A percentile compares a stretch with the other conserved stretches of the same genome.
These are phyloP conservation scores for Lipomyces mesembrius DNA, from an alignment of 805 yeast species.

Conservation along the genomic window DNA sequence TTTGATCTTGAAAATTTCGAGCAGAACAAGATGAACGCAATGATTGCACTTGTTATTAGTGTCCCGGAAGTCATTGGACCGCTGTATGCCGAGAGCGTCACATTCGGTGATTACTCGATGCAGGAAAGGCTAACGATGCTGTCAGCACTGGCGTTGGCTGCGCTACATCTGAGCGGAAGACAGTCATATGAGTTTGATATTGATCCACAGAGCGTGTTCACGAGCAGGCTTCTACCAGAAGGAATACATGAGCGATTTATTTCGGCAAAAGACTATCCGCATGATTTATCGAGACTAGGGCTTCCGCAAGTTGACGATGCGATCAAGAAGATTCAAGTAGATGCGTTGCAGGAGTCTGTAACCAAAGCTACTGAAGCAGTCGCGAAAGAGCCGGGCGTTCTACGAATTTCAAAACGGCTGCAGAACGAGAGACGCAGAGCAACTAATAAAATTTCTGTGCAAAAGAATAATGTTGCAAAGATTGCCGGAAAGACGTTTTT, in stretches of 20 bases:
- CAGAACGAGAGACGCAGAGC: constrained; percentile 25
- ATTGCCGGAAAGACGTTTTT: constrained; percentile 54
- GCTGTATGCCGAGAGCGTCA: constrained; percentile 49
- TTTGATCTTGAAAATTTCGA: constrained; percentile 66
- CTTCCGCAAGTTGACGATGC: constrained; percentile 25
- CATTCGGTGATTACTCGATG: constrained; percentile 74
- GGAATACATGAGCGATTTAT: constrained; percentile 53
- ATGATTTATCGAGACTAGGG: constrained; percentile 9
- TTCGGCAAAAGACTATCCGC: constrained; percentile 35
- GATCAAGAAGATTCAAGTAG: constrained; percentile 37
- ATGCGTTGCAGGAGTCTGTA: constrained; percentile 37
- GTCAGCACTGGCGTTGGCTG: constrained; percentile 69
- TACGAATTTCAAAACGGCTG: constrained; percentile 42
- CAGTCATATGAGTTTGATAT: constrained; percentile 14
- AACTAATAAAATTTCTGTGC: constrained; percentile 23
- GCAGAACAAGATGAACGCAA: constrained; percentile 62
- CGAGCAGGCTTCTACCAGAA: constrained; percentile 54
- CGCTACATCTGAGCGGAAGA: constrained; percentile 58
- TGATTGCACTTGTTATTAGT: constrained; percentile 67
- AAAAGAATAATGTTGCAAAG: constrained; percentile 49
- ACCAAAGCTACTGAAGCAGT: constrained; percentile 38
- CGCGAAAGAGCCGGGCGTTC: constrained; percentile 41
- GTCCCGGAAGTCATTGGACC: constrained; percentile 53
- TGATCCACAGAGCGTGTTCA: constrained; percentile 39
- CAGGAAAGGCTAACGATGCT: constrained; percentile 75